Evolutionary conservation across 768 basidiomycete genomes (phyloP).

Genomic region (Trichaptum fuscoviolaceum): DNA sequence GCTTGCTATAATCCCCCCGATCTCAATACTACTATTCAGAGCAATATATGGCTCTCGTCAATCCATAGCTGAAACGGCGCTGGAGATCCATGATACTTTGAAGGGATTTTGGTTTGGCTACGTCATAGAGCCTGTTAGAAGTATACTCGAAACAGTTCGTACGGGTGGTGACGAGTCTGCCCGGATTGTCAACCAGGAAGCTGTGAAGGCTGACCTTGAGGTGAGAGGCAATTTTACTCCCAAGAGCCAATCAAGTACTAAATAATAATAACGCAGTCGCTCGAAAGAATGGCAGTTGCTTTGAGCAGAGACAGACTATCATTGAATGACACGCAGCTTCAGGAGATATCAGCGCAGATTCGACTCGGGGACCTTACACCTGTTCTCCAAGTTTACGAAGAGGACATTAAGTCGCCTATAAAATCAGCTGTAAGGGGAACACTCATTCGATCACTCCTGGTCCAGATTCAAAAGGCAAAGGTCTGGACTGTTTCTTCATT

Average conservation of each 20-base stretch:
- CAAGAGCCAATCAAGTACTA: not conserved
- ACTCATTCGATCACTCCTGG: conserved; percentile 76
- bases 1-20: conserved; percentile 69
- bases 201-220: conserved; percentile 79
- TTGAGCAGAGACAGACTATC: conserved; percentile 77
- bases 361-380: conserved; percentile 80
- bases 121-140: conserved; percentile 81
- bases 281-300: conserved; percentile 88
- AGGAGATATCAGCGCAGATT: conserved; percentile 57
- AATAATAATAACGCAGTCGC: conserved; percentile 44
- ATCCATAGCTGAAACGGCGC: conserved; percentile 47
- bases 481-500: conserved; percentile 30
- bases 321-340: conserved; percentile 60
- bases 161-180: conserved; percentile 71
- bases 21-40: conserved; percentile 46
- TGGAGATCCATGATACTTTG: conserved; percentile 61
- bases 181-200: conserved; percentile 69
- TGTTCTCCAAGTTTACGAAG: conserved; percentile 83
- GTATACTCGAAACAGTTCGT: conserved; percentile 77
- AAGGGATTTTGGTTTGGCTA: conserved; percentile 74
- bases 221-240: conserved; percentile 34
- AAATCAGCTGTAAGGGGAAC: conserved; percentile 77
- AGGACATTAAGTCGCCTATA: conserved; percentile 85
- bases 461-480: conserved; percentile 96
- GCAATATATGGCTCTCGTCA: conserved; percentile 54